Conservation (phyloP, 2,329 filamentous ascomycete species). For the Scolecobasidium constrictum region DNA sequence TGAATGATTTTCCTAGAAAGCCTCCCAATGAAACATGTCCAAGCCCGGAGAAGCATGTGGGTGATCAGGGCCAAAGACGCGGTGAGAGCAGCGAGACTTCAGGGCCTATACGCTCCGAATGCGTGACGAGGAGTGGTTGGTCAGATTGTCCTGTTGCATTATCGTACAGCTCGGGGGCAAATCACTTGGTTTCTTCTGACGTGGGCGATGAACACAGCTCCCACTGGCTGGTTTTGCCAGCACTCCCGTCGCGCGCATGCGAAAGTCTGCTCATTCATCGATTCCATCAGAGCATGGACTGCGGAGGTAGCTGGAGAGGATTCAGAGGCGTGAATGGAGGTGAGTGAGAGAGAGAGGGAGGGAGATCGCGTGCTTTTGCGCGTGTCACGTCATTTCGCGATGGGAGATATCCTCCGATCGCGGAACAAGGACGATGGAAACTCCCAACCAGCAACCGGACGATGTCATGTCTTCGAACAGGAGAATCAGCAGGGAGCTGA, state of each 20-base stretch:
- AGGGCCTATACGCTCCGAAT: too few relatives aligned
- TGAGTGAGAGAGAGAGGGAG: not conserved
- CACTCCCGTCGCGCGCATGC: not conserved
- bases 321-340: not conserved
- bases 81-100: too few relatives aligned
- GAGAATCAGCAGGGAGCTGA: not conserved
- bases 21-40: too few relatives aligned
- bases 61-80: too few relatives aligned
- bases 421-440: not conserved
- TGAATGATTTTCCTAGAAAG: too few relatives aligned
- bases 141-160: not conserved
- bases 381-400: not conserved
- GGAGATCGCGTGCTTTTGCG: not conserved
- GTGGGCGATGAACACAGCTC: not conserved
- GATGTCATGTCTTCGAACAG: not conserved
- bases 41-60: too few relatives aligned
- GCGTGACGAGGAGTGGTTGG: too few relatives aligned
- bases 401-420: slow-evolving; percentile 3
- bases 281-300: not conserved
- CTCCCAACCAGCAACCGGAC: not conserved
- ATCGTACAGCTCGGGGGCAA: not conserved
- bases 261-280: not conserved
- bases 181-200: not conserved
- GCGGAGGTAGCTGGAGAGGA: slow-evolving; percentile 5
- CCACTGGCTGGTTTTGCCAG: too few relatives aligned